Evolutionary conservation across 306 rosid genomes (phyloP), one percentile per base, ranked within the genome.

Genomic region (Casuarina equisetifolia): DNA sequence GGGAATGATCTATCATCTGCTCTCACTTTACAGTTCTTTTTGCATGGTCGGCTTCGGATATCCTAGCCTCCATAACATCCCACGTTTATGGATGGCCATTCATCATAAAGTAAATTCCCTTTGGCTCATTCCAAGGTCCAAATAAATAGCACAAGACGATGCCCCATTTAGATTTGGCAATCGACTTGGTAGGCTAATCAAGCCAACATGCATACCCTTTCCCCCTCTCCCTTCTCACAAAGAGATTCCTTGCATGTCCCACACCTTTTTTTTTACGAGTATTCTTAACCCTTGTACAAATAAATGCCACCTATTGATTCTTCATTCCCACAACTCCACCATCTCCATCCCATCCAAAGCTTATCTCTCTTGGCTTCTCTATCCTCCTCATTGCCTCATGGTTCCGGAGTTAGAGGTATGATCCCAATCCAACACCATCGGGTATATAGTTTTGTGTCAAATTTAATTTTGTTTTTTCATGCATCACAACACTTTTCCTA

Each of bases 321-420:
- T 89, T 79, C 85, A 48, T 82, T 84, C 80, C 75, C 76, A 72
- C 81, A 57, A 25, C 85, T 76, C 80, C 77, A 49, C 77, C 69
- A 49, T 82, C 76, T 50, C 72, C 81, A n/a, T n/a, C 36, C 72
- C 77, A 63, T 64, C 66, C 70, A 71, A 77, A 69, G 1, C 81
- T 71, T 12, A 15, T 57, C 32, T 38, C 72, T 55, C 79, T 70
- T 51, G 45, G 72, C 86, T 79, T 71, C 78, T 82, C 78, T 36
- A 40, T 69, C 62, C 48, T 73, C 54, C 77, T 71, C 75, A 25
- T 73, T 76, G n/a, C 85, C 84, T 76, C 75, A 89, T 92, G 96
- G 83, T 81, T 78, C 91, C 88, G 36, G 90, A 83, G 75, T 71
- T 90, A 39, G 87, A 91, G 96, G 97, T 93, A 78, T 25, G 79